Conservation (phyloP, 345 rosid species). For the Barbarea vulgaris region DNA sequence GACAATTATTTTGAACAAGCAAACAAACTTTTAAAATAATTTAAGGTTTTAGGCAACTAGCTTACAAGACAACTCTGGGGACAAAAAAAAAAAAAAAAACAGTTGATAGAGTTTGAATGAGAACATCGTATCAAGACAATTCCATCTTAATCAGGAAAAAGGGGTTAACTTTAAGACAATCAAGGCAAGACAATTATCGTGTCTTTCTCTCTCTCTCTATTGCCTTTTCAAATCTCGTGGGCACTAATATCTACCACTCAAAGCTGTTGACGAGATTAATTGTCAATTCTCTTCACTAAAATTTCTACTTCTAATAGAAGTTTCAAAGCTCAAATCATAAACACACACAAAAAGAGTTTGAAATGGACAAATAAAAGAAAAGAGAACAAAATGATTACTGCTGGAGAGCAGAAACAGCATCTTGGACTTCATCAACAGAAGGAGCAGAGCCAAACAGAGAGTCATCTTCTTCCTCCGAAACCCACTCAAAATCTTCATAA, state of each 20-base stretch:
- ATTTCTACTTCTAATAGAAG: neutral
- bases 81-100: slow-evolving; percentile 7
- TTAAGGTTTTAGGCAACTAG: neutral
- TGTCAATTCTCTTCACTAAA: neutral
- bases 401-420: slow-evolving; percentile 75
- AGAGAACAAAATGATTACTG: slow-evolving; percentile 44
- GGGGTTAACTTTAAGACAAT: slow-evolving; percentile 4
- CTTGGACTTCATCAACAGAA: slow-evolving; percentile 79
- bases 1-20: neutral
- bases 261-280: neutral
- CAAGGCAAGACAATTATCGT: slow-evolving; percentile 19
- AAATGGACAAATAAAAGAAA: neutral
- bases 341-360: neutral
- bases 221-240: neutral
- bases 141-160: slow-evolving; percentile 24
- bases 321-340: slow-evolving; percentile 18
- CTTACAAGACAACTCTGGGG: slow-evolving; percentile 6
- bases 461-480: slow-evolving; percentile 59
- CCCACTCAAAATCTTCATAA: slow-evolving; percentile 77
- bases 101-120: slow-evolving; percentile 3
- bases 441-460: slow-evolving; percentile 69
- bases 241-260: neutral
- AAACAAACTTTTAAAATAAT: slow-evolving; percentile 5
- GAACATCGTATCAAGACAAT: slow-evolving; percentile 30
- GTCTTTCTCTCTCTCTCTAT: slow-evolving; percentile 15